Conservation (phyloP, 2,329 filamentous ascomycete species). For the Penicillium sp. region DNA sequence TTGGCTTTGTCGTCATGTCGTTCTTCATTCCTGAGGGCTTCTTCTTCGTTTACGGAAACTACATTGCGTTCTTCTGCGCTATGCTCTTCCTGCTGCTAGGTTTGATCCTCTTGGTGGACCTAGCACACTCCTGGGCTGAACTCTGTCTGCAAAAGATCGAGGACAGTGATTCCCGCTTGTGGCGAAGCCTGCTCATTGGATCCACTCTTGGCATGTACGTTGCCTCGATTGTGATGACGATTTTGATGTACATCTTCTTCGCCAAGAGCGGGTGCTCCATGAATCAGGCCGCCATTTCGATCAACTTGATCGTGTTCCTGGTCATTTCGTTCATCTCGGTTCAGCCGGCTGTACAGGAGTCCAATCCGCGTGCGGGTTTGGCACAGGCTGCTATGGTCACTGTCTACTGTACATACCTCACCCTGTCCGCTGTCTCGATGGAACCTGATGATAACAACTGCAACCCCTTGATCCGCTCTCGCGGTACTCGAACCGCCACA, state of each 20-base stretch:
- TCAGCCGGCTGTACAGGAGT: conserved; percentile 84
- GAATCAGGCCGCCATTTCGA: conserved; percentile 94
- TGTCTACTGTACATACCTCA: conserved; percentile 97
- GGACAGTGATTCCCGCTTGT: conserved; percentile 75
- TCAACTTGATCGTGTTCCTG: conserved; percentile 84
- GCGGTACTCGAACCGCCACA: conserved; percentile 83
- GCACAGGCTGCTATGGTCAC: conserved; percentile 98
- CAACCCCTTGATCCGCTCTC: conserved; percentile 83
- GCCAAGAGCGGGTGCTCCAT: conserved; percentile 77
- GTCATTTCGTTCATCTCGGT: conserved; percentile 80
- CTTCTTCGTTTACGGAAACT: conserved; percentile 95
- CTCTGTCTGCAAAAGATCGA: conserved; percentile 94
- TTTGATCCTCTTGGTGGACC: conserved; percentile 85
- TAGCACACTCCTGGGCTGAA: conserved; percentile 96
- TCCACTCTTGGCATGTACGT: conserved; percentile 94
- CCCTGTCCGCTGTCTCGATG: conserved; percentile 98
- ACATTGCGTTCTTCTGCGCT: conserved; percentile 80
- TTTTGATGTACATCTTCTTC: conserved; percentile 97
- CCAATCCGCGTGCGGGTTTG: conserved; percentile 87
- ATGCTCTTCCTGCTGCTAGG: conserved; percentile 93
- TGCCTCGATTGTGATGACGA: conserved; percentile 85
- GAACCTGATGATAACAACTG: conserved; percentile 92
- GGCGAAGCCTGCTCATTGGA: conserved; percentile 84
- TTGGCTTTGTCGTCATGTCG: conserved; percentile 80
- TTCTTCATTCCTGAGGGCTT: conserved; percentile 95